phyloP scores from a whole-genome alignment of 345 rosid species.

The Dipteronia dyeriana region DNA sequence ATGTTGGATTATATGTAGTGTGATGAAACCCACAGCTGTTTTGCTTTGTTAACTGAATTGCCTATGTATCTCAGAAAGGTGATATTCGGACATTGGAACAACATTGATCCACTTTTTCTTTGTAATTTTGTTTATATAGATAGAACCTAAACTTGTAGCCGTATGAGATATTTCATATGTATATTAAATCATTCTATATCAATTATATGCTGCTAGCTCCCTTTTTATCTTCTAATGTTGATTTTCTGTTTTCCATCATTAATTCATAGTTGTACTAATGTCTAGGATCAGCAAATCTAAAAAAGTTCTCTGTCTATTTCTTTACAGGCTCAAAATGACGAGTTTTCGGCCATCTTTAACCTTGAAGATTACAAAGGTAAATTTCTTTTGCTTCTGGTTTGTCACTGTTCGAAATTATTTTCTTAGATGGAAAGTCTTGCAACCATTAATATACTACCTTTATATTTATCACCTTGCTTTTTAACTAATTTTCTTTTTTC shows the following conservation, averaged over 20 bases:
- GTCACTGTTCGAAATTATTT: not conserved
- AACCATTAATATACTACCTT: conserved; percentile 5
- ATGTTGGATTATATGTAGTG: not conserved
- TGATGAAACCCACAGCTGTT: not conserved
- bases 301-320: conserved; percentile 15
- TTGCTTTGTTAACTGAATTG: not conserved
- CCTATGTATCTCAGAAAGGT: not conserved
- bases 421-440: not conserved
- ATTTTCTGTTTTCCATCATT: not conserved
- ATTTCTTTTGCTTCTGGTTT: not conserved
- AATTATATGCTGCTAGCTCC: not conserved
- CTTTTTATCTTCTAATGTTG: not conserved
- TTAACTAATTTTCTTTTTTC: not conserved
- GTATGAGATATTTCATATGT: not conserved
- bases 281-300: not conserved
- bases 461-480: not conserved
- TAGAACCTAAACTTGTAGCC: not conserved
- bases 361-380: conserved; percentile 98
- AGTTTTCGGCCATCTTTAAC: conserved; percentile 75
- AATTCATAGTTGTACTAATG: conserved; percentile 1
- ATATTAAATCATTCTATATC: not conserved
- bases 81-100: not conserved
- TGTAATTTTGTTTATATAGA: not conserved
- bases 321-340: conserved; percentile 85
- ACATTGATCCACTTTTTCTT: not conserved